phyloP scores from a whole-genome alignment of 371 early-diverging fungal species.

The Amoeboaphelidium protococcarum region DNA sequence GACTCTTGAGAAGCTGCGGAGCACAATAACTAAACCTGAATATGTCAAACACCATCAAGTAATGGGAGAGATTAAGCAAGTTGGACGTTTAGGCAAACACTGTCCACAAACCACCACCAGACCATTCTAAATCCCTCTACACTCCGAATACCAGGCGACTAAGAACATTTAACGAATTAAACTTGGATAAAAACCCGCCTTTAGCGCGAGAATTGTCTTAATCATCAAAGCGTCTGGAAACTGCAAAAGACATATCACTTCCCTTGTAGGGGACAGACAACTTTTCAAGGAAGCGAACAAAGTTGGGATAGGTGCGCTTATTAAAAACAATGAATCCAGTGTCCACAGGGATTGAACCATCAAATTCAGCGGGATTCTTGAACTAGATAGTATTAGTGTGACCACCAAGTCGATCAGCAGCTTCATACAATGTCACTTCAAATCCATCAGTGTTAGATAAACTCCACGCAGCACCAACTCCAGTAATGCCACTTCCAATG shows the following conservation, averaged over 20 bases:
- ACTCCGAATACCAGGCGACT: slow-evolving; percentile 25
- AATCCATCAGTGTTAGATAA: slow-evolving; percentile 12
- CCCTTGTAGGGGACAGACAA: slow-evolving; percentile 12
- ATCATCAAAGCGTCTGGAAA: slow-evolving; percentile 35
- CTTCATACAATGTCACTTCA: slow-evolving; percentile 22
- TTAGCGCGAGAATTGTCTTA: slow-evolving; percentile 14
- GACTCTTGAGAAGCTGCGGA: slow-evolving; percentile 10
- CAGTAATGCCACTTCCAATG: slow-evolving; percentile 16
- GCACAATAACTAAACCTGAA: slow-evolving; percentile 23
- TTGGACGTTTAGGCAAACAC: slow-evolving; percentile 23
- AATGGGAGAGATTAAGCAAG: slow-evolving; percentile 14
- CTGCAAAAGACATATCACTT: slow-evolving; percentile 25
- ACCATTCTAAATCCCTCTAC: slow-evolving; percentile 18
- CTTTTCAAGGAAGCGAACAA: slow-evolving; percentile 14
- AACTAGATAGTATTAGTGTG: slow-evolving; percentile 26
- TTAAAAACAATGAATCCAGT: slow-evolving; percentile 37
- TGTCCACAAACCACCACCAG: slow-evolving; percentile 18
- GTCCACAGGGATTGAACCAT: slow-evolving; percentile 20
- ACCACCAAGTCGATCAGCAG: slow-evolving; percentile 20
- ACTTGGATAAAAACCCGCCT: slow-evolving; percentile 8
- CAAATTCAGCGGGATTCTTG: slow-evolving; percentile 1
- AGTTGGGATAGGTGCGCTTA: slow-evolving; percentile 22
- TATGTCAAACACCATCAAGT: slow-evolving; percentile 21
- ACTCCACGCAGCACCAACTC: slow-evolving; percentile 21
- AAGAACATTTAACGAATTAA: slow-evolving; percentile 5